These are phyloP conservation scores for Oryza rufipogon DNA, from an alignment of 176 grass and related monocot species.

Conservation along the genomic window DNA sequence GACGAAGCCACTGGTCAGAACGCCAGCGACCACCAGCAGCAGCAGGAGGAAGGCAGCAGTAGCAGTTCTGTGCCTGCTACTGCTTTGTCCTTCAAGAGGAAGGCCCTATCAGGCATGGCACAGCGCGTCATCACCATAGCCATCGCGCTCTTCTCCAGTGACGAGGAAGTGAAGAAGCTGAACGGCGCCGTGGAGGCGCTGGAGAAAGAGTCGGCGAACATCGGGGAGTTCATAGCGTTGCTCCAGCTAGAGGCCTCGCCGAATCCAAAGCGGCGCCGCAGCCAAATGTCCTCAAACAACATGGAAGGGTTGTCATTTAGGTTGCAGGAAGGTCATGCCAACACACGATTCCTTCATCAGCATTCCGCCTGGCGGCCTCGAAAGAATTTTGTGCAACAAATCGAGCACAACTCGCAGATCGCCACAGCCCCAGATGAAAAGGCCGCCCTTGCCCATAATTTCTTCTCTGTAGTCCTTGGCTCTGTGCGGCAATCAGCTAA, in stretches of 20 bases:
- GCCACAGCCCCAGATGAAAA: too few relatives aligned
- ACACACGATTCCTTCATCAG: too few relatives aligned
- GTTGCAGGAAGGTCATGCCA: too few relatives aligned
- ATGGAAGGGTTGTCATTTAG: too few relatives aligned
- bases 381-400: too few relatives aligned
- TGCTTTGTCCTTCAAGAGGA: slow-evolving; percentile 6
- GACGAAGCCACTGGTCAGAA: slow-evolving; percentile 11
- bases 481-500: too few relatives aligned
- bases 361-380: too few relatives aligned
- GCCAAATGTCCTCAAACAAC: too few relatives aligned
- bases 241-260: slow-evolving; percentile 9
- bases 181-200: neutral
- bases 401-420: too few relatives aligned
- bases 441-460: too few relatives aligned
- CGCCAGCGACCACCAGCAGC: neutral
- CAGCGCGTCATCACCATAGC: neutral
- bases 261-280: neutral
- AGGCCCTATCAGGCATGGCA: neutral
- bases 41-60: neutral
- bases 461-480: too few relatives aligned
- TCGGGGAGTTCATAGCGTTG: slow-evolving; percentile 20
- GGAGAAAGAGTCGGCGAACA: neutral
- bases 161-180: neutral
- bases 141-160: neutral
- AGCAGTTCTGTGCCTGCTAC: neutral